Base-by-base conservation (phyloP, 2,329 filamentous ascomycete genomes). In the Scortechinia acanthostroma region DNA sequence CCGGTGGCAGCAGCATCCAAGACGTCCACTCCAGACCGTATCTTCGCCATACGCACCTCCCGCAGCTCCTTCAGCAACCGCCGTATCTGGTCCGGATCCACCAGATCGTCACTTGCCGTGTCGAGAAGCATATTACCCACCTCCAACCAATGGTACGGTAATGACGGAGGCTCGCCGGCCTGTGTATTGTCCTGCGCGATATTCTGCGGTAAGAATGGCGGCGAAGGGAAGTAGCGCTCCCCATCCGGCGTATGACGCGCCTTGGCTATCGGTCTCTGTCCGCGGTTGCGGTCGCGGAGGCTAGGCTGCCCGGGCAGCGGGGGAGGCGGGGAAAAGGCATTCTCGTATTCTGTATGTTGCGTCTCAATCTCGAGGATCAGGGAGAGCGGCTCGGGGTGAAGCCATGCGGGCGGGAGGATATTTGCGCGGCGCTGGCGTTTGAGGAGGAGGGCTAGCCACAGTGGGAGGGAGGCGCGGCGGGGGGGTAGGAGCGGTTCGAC, bases 131-230 rank as follows among this genome's bases (percentile, higher is more conserved):
- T 69, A 52, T 79, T 76, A 4, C 73, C 72, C 3, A 84, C 56
- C 53, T 83, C 80, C 15, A 82, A 63, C 78, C 79, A 84, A 56
- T 84, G 80, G 52, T 80, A 83, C 4, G 80, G 80, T 20, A 84
- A 58, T 1, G 71, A 40, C 20, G 35, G 68, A 56, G 33, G 70
- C 64, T 14, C 70, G 68, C 17, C 17, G 20, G 35, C 13, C 14
- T 10, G 10, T 10, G 20, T 13, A 6, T 40, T 10, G 6, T 10
- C 10, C 17, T 19, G 10, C 17, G 35, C 35, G 6, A 19, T 17
- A 19, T 40, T 40, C 35, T n/a, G 68, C 60, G 15, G 71, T 68
- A 83, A 56, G 52, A 83, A 84, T 1, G 80, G 80, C 10, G 78
- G 67, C 1, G 65, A 61, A 1, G 35, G 10, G 35, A 10, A 40